Conservation (phyloP, 1,284 basidiomycete species). For the Cryptococcus deneoformans region DNA sequence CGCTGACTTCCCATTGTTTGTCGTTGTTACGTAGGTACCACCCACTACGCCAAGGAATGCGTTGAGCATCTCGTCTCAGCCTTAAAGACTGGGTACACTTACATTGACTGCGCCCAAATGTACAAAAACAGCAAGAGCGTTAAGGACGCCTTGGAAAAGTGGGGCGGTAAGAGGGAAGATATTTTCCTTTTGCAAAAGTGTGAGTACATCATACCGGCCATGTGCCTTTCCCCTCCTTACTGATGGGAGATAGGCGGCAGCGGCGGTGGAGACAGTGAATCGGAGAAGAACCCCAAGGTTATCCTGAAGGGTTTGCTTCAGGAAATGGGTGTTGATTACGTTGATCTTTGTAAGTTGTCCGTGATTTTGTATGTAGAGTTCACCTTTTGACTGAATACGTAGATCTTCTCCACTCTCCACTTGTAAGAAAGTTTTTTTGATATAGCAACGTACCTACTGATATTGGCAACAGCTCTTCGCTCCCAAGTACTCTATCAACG, state of each 20-base stretch:
- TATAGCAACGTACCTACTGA: not conserved
- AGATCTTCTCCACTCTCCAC: constrained; percentile 70
- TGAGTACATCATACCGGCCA: constrained; percentile 14
- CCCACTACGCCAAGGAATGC: constrained; percentile 32
- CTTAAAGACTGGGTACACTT: constrained; percentile 32
- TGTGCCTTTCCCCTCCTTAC: not conserved
- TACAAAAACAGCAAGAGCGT: constrained; percentile 55
- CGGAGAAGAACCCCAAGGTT: constrained; percentile 29
- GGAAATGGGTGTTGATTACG: constrained; percentile 56
- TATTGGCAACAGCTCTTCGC: constrained; percentile 44
- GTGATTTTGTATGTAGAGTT: not conserved
- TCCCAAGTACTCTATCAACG: constrained; percentile 18
- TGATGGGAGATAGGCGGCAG: not conserved
- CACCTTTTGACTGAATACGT: not conserved
- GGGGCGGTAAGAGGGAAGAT: constrained; percentile 53
- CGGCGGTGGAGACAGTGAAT: constrained; percentile 1
- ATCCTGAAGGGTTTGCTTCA: constrained; percentile 39
- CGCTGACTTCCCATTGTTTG: not conserved
- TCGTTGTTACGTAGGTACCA: constrained; percentile 22
- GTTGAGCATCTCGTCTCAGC: constrained; percentile 28
- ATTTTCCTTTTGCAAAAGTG: constrained; percentile 58
- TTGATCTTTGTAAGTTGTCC: constrained; percentile 52
- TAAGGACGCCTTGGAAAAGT: constrained; percentile 55
- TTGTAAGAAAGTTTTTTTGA: constrained; percentile 20
- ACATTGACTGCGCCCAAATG: constrained; percentile 39